Evolutionary conservation across 2,329 filamentous ascomycete species (phyloP).

Genomic region (Lachnellula hyalina): DNA sequence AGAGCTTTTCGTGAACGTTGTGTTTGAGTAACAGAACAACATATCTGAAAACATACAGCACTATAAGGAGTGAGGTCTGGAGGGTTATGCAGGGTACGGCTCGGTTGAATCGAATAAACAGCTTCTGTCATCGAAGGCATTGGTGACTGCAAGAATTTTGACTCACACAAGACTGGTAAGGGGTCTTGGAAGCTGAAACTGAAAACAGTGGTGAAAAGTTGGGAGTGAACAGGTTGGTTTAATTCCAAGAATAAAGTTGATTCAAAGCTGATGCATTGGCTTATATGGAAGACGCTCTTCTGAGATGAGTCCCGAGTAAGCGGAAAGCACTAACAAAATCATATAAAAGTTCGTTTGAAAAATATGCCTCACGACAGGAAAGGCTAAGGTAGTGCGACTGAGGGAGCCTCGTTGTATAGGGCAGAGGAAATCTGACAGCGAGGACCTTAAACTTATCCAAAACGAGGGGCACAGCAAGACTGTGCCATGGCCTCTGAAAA

Average conservation of each 20-base stretch:
- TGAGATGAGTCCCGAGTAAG: constrained; percentile 3
- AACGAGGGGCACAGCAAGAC: constrained; percentile 19
- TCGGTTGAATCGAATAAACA: constrained; percentile 9
- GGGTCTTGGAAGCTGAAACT: background rate
- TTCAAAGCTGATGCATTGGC: background rate
- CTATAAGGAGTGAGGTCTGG: constrained; percentile 21
- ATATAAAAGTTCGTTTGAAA: constrained; percentile 9
- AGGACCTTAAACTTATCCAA: constrained; percentile 19
- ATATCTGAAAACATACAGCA: constrained; percentile 19
- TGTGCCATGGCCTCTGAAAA: constrained; percentile 16
- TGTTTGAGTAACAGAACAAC: background rate
- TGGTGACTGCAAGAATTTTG: constrained; percentile 2
- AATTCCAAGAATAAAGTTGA: background rate
- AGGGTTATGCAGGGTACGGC: constrained; percentile 5
- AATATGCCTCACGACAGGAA: constrained; percentile 15
- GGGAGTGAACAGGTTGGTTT: background rate
- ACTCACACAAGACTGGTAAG: background rate
- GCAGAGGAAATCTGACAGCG: constrained; percentile 14
- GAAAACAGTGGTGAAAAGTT: background rate
- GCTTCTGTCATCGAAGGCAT: constrained; percentile 11
- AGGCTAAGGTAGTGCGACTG: constrained; percentile 6
- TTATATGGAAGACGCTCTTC: constrained; percentile 1
- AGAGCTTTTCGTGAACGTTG: constrained; percentile 1
- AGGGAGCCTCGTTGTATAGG: constrained; percentile 8
- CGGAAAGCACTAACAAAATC: constrained; percentile 8